These are phyloP conservation scores for Miamiensis avidus DNA, from an alignment of 169 alveolate genomes.

Conservation along the genomic window DNA sequence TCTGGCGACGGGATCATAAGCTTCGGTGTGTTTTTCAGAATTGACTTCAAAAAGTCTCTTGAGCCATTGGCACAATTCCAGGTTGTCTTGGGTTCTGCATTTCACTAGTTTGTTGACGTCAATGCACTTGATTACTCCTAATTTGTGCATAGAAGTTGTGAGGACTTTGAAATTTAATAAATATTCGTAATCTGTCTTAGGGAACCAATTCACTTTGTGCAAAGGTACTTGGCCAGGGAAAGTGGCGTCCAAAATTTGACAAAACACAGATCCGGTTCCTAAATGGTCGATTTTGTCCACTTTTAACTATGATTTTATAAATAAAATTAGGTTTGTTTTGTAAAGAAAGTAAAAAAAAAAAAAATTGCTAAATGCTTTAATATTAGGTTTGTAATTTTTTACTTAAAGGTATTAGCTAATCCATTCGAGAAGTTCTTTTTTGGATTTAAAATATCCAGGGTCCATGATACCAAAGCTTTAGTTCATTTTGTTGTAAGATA, in stretches of 20 bases:
- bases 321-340: neutral
- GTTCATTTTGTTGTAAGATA: neutral
- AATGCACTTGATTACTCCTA: conserved; percentile 89
- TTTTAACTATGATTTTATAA: conserved; percentile 51
- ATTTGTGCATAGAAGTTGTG: conserved; percentile 92
- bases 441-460: conserved; percentile 6
- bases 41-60: conserved; percentile 92
- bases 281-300: conserved; percentile 94
- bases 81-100: conserved; percentile 95
- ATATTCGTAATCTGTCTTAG: conserved; percentile 95
- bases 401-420: conserved; percentile 1
- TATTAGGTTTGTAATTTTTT: neutral
- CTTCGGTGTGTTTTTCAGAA: conserved; percentile 68
- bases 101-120: conserved; percentile 83
- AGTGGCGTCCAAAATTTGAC: conserved; percentile 93
- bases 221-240: conserved; percentile 89
- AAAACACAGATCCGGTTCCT: conserved; percentile 95
- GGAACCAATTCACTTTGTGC: conserved; percentile 94
- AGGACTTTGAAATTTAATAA: conserved; percentile 93
- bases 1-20: conserved; percentile 82
- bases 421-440: conserved; percentile 14
- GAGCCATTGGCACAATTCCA: conserved; percentile 97
- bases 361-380: conserved; percentile 15
- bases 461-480: conserved; percentile 20
- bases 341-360: neutral